Evolutionary conservation across 345 rosid genomes (phyloP).

Genomic region (Chamaenerion angustifolium): DNA sequence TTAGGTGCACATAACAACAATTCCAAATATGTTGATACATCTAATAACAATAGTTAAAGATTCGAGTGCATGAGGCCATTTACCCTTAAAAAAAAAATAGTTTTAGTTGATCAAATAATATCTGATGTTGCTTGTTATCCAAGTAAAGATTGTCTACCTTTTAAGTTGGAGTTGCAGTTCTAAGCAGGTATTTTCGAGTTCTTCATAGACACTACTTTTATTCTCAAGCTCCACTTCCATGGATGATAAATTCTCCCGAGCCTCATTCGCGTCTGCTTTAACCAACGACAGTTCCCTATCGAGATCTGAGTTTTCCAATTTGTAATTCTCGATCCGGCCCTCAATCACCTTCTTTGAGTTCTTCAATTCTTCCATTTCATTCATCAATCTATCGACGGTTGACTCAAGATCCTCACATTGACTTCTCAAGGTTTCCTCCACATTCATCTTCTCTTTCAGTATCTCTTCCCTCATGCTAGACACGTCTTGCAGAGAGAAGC

Average conservation of each 20-base stretch:
- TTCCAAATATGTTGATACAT: no score
- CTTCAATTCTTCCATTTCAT: conserved; percentile 24
- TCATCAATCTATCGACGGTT: conserved; percentile 18
- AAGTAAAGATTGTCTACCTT: conserved; percentile 21
- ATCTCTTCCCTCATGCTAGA: conserved; percentile 71
- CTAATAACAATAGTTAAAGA: no score
- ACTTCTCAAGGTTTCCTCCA: conserved; percentile 20
- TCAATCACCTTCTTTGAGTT: conserved; percentile 19
- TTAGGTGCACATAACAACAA: no score
- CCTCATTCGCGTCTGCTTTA: conserved; percentile 23
- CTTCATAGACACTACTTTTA: conserved; percentile 28
- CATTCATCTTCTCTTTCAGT: conserved; percentile 59
- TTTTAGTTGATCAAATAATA: neutral
- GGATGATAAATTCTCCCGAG: conserved; percentile 18
- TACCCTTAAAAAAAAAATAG: no score
- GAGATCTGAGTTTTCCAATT: conserved; percentile 19
- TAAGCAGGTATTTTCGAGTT: conserved; percentile 30
- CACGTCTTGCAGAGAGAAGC: conserved; percentile 90
- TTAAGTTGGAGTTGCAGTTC: conserved; percentile 34
- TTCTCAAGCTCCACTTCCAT: conserved; percentile 34
- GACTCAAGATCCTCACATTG: conserved; percentile 29
- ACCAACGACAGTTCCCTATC: conserved; percentile 20
- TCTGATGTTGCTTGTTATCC: neutral
- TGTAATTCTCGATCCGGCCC: conserved; percentile 27
- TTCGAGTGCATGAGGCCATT: no score